Base-by-base conservation (phyloP, 352 stramenopile species). In the Phytophthora quininea region DNA sequence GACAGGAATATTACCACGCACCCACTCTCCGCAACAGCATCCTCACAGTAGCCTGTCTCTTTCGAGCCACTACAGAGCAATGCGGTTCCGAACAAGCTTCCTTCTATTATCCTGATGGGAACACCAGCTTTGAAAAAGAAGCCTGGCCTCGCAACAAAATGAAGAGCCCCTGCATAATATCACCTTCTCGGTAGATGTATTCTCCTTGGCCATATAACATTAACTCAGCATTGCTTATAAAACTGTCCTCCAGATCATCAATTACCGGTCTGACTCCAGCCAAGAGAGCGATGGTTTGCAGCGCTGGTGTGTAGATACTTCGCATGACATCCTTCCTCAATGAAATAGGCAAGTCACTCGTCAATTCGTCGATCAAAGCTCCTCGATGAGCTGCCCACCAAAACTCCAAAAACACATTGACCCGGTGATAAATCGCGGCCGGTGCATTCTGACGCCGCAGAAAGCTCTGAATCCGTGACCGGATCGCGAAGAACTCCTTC, bases 381-480 rank as follows among this genome's bases (percentile, higher is more conserved):
- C 79, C 79, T 1, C 79, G 75, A 58, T 90, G 82, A 0, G 79
- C 73, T 12, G 76, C 69, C 82, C 82, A 88, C 82, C 82, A 88
- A 62, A 80, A 90, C 38, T 90, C 82, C 5, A 90, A 55, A 40
- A 88, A 90, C 7, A 71, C 55, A 47, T 83, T 84, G 0, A 86
- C 82, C 1, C 82, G 79, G 10, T 83, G 67, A 24, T 86, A 71
- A 43, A 90, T 77, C 0, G 66, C 64, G 0, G 82, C 64, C 0
- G 79, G 76, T 0, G 77, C 79, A 11, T 76, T 79, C 38, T 90
- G 82, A 1, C 69, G 79, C 3, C 69, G 56, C 15, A 90, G 62
- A 47, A 89, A 90, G 0, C 67, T 64, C 46, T 88, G 75, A 31
- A 90, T 90, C n/a, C 77, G 64, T 2, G 79, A 78, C 0, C 82